These are phyloP conservation scores for Orobanche coerulescens DNA, from an alignment of 257 asterid species.

Conservation along the genomic window DNA sequence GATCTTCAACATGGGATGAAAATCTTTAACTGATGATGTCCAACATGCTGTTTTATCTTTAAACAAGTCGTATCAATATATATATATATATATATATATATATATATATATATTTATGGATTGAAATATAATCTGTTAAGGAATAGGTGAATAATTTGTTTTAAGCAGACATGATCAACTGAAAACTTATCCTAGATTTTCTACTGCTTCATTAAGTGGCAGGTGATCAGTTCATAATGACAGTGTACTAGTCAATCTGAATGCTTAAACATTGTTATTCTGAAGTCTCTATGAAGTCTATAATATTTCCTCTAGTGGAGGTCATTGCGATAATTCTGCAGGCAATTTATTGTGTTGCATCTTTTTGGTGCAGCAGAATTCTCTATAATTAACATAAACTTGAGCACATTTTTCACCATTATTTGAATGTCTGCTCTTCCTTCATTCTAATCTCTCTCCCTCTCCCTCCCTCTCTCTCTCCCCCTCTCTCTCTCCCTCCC, in stretches of 20 bases:
- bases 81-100: neutral
- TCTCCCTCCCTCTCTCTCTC: too few relatives aligned
- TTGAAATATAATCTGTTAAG: neutral
- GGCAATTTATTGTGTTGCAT: neutral
- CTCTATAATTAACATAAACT: neutral
- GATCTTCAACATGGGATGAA: neutral
- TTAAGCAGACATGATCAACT: constrained; percentile 1
- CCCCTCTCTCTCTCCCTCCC: too few relatives aligned
- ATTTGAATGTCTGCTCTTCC: neutral
- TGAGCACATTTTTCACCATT: neutral
- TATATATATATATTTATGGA: neutral
- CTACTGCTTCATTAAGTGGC: neutral
- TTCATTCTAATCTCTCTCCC: too few relatives aligned
- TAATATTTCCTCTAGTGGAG: neutral
- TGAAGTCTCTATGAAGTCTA: neutral
- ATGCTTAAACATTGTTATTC: neutral
- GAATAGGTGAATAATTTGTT: neutral
- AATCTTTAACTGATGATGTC: neutral
- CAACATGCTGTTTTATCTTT: neutral
- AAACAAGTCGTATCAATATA: neutral
- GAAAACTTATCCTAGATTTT: constrained; percentile 10
- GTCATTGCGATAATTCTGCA: neutral
- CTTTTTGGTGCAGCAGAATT: neutral
- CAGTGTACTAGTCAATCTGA: neutral
- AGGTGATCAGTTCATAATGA: neutral